Evolutionary conservation across 2,329 filamentous ascomycete species (phyloP).

Genomic region (Neofusicoccum umdonicola): DNA sequence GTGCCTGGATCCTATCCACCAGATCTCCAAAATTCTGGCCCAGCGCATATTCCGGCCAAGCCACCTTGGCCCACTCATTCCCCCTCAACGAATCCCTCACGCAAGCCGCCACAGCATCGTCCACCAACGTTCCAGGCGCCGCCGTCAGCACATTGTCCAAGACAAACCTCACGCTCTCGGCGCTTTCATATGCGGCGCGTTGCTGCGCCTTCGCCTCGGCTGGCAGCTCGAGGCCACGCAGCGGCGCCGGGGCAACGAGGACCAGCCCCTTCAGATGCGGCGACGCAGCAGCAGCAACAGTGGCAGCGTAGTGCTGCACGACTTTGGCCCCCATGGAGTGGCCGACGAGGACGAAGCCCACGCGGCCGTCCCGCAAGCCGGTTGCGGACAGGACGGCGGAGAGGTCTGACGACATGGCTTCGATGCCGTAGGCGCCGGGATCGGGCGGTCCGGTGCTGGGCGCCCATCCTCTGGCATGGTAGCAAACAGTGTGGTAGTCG

Average conservation of each 20-base stretch:
- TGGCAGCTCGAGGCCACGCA: slow-evolving; percentile 31
- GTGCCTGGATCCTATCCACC: slow-evolving; percentile 23
- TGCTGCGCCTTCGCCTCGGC: slow-evolving; percentile 36
- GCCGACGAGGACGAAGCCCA: slow-evolving; percentile 34
- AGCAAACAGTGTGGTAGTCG: slow-evolving; percentile 21
- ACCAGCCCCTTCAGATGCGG: slow-evolving; percentile 30
- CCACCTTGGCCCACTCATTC: slow-evolving; percentile 29
- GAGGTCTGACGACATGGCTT: slow-evolving; percentile 23
- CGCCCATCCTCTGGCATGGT: slow-evolving; percentile 40
- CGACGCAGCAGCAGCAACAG: background rate
- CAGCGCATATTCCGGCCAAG: slow-evolving; percentile 38
- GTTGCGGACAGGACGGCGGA: slow-evolving; percentile 24
- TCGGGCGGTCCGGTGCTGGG: slow-evolving; percentile 30
- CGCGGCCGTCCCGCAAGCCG: background rate
- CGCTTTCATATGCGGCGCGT: slow-evolving; percentile 31
- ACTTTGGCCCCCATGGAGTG: slow-evolving; percentile 45
- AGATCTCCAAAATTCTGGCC: slow-evolving; percentile 30
- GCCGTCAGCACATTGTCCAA: slow-evolving; percentile 33
- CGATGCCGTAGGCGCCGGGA: slow-evolving; percentile 30
- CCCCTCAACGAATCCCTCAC: slow-evolving; percentile 32
- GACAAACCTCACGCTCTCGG: slow-evolving; percentile 31
- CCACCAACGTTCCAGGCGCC: background rate
- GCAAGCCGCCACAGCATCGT: slow-evolving; percentile 11
- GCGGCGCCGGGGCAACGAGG: slow-evolving; percentile 36
- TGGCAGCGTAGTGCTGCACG: slow-evolving; percentile 26